phyloP scores from a whole-genome alignment of 2,329 filamentous ascomycete genomes.

The Epicoccum sorghinum region DNA sequence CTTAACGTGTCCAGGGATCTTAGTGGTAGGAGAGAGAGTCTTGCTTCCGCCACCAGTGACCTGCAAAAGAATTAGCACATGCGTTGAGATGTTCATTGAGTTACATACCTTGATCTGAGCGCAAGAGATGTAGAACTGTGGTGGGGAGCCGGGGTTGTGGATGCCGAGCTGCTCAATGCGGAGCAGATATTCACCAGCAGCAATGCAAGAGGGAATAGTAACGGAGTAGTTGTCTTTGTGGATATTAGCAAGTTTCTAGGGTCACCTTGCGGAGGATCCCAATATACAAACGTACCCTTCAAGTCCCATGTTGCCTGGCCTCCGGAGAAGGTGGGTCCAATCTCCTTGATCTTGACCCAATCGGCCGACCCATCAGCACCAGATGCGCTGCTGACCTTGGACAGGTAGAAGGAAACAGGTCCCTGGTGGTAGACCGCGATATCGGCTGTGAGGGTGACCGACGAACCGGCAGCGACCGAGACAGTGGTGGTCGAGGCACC shows the following conservation, averaged over 20 bases:
- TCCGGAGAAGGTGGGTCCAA: constrained; percentile 44
- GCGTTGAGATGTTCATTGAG: too few species aligned
- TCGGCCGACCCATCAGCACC: constrained; percentile 45
- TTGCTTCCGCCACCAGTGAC: constrained; percentile 48
- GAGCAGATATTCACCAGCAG: constrained; percentile 55
- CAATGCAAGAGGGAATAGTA: constrained; percentile 50
- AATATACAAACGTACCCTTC: constrained; percentile 27
- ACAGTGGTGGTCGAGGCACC: constrained; percentile 40
- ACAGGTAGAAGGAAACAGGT: constrained; percentile 47
- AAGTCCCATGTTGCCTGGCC: constrained; percentile 44
- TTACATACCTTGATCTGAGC: constrained; percentile 50
- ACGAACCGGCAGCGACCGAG: constrained; percentile 43
- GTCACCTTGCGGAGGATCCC: background rate
- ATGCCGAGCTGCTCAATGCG: constrained; percentile 58
- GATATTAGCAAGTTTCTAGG: constrained; percentile 12
- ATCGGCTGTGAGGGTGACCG: constrained; percentile 45
- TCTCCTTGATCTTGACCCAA: constrained; percentile 51
- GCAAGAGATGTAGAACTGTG: constrained; percentile 48
- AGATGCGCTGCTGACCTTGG: constrained; percentile 42
- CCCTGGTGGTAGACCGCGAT: constrained; percentile 49
- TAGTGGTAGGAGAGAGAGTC: constrained; percentile 29
- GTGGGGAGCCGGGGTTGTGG: constrained; percentile 47
- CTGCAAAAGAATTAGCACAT: too few species aligned
- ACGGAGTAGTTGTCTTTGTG: constrained; percentile 41
- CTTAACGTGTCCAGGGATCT: constrained; percentile 47